phyloP scores from a whole-genome alignment of 2,329 filamentous ascomycete genomes.

The Colletotrichum lupini region DNA sequence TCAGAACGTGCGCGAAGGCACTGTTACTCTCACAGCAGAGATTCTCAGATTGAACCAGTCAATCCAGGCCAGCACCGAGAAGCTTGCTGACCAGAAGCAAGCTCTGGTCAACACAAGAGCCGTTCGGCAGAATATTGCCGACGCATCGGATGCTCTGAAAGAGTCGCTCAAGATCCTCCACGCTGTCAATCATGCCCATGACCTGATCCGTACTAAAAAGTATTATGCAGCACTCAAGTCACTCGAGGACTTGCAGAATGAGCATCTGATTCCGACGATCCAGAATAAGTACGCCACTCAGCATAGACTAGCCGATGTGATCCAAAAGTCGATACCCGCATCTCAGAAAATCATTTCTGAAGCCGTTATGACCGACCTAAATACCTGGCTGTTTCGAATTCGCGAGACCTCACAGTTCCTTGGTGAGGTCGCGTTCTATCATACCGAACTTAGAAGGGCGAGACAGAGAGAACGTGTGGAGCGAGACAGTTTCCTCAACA shows the following conservation, averaged over 20 bases:
- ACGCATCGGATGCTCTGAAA: constrained; percentile 87
- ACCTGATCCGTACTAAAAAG: constrained; percentile 90
- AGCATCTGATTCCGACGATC: constrained; percentile 80
- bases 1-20: constrained; percentile 91
- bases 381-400: constrained; percentile 96
- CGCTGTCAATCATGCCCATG: constrained; percentile 93
- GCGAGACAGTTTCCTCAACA: constrained; percentile 76
- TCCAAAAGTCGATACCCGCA: constrained; percentile 93
- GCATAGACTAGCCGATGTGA: constrained; percentile 94
- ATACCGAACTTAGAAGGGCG: constrained; percentile 87
- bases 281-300: constrained; percentile 90
- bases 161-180: constrained; percentile 93
- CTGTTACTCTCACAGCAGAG: constrained; percentile 87
- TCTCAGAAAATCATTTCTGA: constrained; percentile 95
- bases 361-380: constrained; percentile 95
- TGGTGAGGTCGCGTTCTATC: constrained; percentile 95
- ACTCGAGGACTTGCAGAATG: constrained; percentile 94
- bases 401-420: constrained; percentile 96
- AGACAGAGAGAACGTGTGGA: constrained; percentile 87
- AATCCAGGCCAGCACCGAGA: constrained; percentile 94
- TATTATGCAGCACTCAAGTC: constrained; percentile 96
- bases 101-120: constrained; percentile 91
- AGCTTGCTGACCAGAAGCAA: constrained; percentile 93
- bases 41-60: constrained; percentile 94
- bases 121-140: constrained; percentile 94